These are phyloP conservation scores for Colletotrichum orchidophilum DNA, from an alignment of 2,329 filamentous ascomycete genomes.

Conservation along the genomic window DNA sequence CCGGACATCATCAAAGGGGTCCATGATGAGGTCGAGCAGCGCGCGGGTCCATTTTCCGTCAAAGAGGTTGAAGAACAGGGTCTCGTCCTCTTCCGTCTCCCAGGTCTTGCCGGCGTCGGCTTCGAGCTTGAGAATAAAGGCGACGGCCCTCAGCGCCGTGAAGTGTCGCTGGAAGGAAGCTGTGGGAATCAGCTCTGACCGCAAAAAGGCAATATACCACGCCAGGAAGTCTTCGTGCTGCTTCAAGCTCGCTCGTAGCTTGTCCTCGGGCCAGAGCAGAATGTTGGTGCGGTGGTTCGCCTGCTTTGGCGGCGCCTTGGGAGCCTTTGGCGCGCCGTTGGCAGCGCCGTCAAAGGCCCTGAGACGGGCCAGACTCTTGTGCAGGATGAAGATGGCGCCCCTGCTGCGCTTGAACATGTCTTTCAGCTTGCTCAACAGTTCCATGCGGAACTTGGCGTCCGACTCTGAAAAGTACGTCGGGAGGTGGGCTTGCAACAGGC, in stretches of 20 bases:
- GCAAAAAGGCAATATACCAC: conserved; percentile 80
- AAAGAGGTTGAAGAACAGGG: conserved; percentile 51
- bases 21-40: conserved; percentile 81
- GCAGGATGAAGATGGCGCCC: conserved; percentile 68
- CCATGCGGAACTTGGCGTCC: conserved; percentile 86
- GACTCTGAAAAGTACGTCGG: conserved; percentile 81
- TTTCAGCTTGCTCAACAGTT: conserved; percentile 78
- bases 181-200: conserved; percentile 78
- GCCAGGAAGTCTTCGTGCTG: conserved; percentile 72
- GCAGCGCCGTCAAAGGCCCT: conserved; percentile 32
- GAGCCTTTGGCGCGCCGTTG: conserved; percentile 14
- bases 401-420: conserved; percentile 81
- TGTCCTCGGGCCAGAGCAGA: conserved; percentile 48
- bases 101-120: conserved; percentile 61
- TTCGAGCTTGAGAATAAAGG: conserved; percentile 73
- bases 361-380: conserved; percentile 46
- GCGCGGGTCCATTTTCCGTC: conserved; percentile 66
- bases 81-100: conserved; percentile 50
- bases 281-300: conserved; percentile 45
- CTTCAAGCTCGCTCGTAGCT: conserved; percentile 50
- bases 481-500: conserved; percentile 71
- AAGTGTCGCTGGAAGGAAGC: conserved; percentile 92
- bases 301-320: conserved; percentile 26
- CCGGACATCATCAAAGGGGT: conserved; percentile 94
- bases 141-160: conserved; percentile 77